phyloP scores from a whole-genome alignment of 2,329 filamentous ascomycete genomes.

The Xylaria hypoxylon region DNA sequence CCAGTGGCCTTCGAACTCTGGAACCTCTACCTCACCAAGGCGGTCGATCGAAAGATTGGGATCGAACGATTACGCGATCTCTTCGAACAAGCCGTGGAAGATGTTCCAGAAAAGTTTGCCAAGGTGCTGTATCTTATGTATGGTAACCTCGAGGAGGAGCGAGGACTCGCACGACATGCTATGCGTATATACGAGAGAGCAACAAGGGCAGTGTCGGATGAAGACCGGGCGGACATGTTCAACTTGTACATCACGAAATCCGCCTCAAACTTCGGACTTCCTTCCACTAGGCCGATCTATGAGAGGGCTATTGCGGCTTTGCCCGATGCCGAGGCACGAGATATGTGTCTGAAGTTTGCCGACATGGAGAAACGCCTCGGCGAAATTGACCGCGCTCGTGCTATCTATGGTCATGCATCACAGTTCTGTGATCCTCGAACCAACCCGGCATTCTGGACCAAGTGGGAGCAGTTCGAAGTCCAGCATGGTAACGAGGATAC shows the following conservation, averaged over 20 bases:
- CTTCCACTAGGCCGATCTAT: slow-evolving; percentile 94
- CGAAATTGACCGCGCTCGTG: slow-evolving; percentile 92
- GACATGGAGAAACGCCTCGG: slow-evolving; percentile 94
- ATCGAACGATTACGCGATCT: slow-evolving; percentile 94
- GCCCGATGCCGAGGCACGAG: slow-evolving; percentile 90
- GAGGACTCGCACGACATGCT: slow-evolving; percentile 91
- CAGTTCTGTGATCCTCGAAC: slow-evolving; percentile 97
- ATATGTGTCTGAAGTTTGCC: slow-evolving; percentile 99
- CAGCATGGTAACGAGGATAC: slow-evolving; percentile 99
- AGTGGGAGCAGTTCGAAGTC: slow-evolving; percentile 97
- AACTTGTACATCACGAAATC: slow-evolving; percentile 99
- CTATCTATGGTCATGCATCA: slow-evolving; percentile 95
- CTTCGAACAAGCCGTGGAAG: slow-evolving; percentile 96
- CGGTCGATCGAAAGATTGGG: slow-evolving; percentile 93
- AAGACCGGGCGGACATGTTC: slow-evolving; percentile 97
- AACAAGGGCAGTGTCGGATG: slow-evolving; percentile 92
- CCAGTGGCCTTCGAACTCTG: slow-evolving; percentile 98
- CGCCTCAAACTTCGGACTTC: slow-evolving; percentile 95
- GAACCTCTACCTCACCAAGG: slow-evolving; percentile 98
- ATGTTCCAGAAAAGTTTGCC: slow-evolving; percentile 93
- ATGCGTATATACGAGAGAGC: slow-evolving; percentile 99
- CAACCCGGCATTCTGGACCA: slow-evolving; percentile 90
- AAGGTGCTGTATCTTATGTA: slow-evolving; percentile 99
- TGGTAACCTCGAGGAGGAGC: slow-evolving; percentile 94
- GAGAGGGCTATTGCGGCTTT: slow-evolving; percentile 94